A percentile compares a stretch with the other conserved stretches of the same genome.
Evolutionary conservation across 306 rosid genomes (phyloP).

Genomic region (Vigna radiata): DNA sequence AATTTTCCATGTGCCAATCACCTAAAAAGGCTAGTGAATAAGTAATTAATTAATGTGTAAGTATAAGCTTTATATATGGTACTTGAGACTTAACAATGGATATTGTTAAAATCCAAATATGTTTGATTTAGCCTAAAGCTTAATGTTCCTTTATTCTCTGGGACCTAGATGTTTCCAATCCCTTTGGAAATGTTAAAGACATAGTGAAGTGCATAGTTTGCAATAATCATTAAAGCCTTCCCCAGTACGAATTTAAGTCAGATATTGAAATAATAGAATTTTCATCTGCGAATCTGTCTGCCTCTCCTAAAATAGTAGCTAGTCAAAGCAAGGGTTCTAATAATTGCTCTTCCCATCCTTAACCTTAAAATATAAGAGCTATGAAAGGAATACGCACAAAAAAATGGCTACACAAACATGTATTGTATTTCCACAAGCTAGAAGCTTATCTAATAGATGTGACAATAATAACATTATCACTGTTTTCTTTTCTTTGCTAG

Average conservation of each 20-base stretch:
- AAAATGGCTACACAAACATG: background rate
- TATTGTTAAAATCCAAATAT: constrained; percentile 43
- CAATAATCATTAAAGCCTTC: constrained; percentile 34
- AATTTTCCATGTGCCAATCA: constrained; percentile 47
- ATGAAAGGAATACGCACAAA: background rate
- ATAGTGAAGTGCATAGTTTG: constrained; percentile 42
- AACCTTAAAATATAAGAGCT: background rate
- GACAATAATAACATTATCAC: constrained; percentile 43
- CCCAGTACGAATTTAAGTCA: constrained; percentile 32
- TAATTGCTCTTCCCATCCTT: background rate
- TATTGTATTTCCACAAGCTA: background rate
- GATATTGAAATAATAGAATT: constrained; percentile 33
- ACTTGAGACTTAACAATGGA: constrained; percentile 43
- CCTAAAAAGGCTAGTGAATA: background rate
- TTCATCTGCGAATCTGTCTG: constrained; percentile 21
- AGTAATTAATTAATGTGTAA: background rate
- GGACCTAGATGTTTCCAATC: constrained; percentile 75
- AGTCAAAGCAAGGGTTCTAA: background rate
- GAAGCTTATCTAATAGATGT: constrained; percentile 35
- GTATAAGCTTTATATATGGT: background rate
- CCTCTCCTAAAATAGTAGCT: background rate
- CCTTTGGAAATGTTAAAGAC: constrained; percentile 52
- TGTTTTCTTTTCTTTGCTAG: constrained; percentile 13
- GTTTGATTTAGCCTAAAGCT: constrained; percentile 37
- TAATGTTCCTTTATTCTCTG: constrained; percentile 61